Base-by-base conservation (phyloP, 1,139 yeast genomes). In the Pneumocystis carinii region DNA sequence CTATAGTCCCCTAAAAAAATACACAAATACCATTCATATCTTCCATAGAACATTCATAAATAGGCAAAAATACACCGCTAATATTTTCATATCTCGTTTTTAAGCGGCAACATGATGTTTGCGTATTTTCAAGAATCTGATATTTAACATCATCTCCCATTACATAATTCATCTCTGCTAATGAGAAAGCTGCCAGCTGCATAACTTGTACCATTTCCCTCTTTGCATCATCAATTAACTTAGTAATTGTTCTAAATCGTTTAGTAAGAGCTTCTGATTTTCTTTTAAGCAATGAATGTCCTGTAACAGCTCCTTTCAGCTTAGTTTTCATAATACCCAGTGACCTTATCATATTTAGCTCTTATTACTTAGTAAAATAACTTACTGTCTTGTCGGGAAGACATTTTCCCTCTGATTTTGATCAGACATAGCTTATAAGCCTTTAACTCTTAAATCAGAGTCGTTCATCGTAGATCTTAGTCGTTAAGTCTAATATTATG, bases 131-230 rank as follows among this genome's bases (percentile, higher is more conserved):
- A 76, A 89, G 96, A 59, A 92, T 96, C 75, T 92, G 97, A 74
- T 89, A 90, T 17, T 90, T 88, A 69, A 92, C 89, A 76, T 89
- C 90, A 70, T 86, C 95, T 65, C 98, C 98, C 2, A 97, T 90
- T 41, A 98, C 98, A 72, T 92, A 92, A 62, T 92, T 86, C 62
- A 92, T 97, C 74, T 92, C 98, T 1, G 98, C 97, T 70, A 92
- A 80, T 14, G 97, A 90, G 73, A 92, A 92, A 0, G 97, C 95
- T 0, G 98, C 98, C 0, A 95, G 87, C 74, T 92, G 98, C 97
- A 92, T 92, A 59, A 92, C 96, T 68, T 94, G 81, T 61, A 97
- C 98, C 98, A 92, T 92, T 78, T 90, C 92, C 70, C 92, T 83
- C 76, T 92, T 92, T 62, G 97, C 89, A 69, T 90, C 97, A 74